phyloP scores from a whole-genome alignment of 2,329 filamentous ascomycete species.

The Aspergillus versicolor region DNA sequence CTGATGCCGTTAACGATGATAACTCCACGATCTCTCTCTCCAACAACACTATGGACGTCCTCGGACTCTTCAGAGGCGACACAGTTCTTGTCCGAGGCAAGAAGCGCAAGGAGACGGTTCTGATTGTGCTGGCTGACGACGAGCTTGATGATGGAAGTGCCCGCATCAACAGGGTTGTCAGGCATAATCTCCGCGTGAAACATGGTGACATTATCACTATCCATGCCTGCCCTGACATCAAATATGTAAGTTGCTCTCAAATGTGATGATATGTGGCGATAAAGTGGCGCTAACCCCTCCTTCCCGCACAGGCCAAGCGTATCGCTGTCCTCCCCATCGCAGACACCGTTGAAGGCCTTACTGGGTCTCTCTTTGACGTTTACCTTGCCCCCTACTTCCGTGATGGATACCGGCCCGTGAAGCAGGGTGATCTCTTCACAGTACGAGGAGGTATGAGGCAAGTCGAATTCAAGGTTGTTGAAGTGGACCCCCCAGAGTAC shows the following conservation, averaged over 20 bases:
- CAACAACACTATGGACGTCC: conserved; percentile 97
- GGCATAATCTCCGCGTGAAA: conserved; percentile 98
- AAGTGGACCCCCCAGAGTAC: conserved; percentile 97
- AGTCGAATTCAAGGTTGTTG: conserved; percentile 99
- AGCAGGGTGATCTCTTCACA: conserved; percentile 97
- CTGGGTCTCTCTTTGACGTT: conserved; percentile 96
- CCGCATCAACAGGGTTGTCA: conserved; percentile 96
- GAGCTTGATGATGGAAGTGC: conserved; percentile 96
- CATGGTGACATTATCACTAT: conserved; percentile 97
- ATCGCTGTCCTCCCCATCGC: conserved; percentile 97
- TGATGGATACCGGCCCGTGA: conserved; percentile 94
- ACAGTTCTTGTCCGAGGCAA: conserved; percentile 98
- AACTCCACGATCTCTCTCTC: conserved; percentile 99
- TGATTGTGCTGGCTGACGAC: conserved; percentile 96
- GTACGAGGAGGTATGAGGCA: conserved; percentile 97
- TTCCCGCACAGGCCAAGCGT: conserved; percentile 75
- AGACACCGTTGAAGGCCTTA: conserved; percentile 96
- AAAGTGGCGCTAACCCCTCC: conserved; percentile 17
- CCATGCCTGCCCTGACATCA: conserved; percentile 97
- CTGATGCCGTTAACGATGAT: conserved; percentile 98
- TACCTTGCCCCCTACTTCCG: conserved; percentile 99
- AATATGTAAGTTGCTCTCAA: conserved; percentile 75
- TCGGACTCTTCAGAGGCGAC: conserved; percentile 97
- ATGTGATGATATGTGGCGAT: background rate
- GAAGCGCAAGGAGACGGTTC: conserved; percentile 98